phyloP scores from a whole-genome alignment of 2,329 filamentous ascomycete genomes.

The Hypoxylon sp. region DNA sequence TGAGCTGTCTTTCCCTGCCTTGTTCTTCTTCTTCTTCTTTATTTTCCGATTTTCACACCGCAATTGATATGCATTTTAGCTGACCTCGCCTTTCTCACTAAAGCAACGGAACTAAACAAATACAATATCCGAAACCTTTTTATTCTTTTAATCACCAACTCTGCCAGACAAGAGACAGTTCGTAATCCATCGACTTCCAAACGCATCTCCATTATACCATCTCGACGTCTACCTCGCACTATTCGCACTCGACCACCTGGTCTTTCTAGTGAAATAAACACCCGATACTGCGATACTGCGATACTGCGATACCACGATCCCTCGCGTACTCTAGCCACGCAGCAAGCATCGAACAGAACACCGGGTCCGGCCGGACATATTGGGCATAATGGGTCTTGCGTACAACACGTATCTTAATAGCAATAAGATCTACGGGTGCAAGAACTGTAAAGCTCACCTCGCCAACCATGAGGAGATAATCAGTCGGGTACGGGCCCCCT shows the following conservation, averaged over 20 bases:
- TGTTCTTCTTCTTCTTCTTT: not conserved
- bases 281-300: not conserved
- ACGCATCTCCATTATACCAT: not conserved
- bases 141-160: constrained; percentile 6
- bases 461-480: constrained; percentile 97
- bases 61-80: constrained; percentile 18
- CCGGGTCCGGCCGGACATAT: constrained; percentile 14
- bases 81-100: not conserved
- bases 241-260: not conserved
- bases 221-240: not conserved
- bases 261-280: constrained; percentile 4
- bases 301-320: not conserved
- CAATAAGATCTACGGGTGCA: constrained; percentile 91
- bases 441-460: constrained; percentile 94
- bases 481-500: constrained; percentile 74
- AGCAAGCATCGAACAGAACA: constrained; percentile 12
- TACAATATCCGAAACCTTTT: not conserved
- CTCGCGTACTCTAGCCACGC: not conserved
- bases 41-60: constrained; percentile 6
- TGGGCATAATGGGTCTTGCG: constrained; percentile 80
- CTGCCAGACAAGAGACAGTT: constrained; percentile 10
- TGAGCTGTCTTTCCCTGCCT: constrained; percentile 22
- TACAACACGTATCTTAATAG: constrained; percentile 94
- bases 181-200: constrained; percentile 1
- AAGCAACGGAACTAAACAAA: constrained; percentile 4